Conservation (phyloP, 345 rosid genomes). For the Aquilaria sinensis region DNA sequence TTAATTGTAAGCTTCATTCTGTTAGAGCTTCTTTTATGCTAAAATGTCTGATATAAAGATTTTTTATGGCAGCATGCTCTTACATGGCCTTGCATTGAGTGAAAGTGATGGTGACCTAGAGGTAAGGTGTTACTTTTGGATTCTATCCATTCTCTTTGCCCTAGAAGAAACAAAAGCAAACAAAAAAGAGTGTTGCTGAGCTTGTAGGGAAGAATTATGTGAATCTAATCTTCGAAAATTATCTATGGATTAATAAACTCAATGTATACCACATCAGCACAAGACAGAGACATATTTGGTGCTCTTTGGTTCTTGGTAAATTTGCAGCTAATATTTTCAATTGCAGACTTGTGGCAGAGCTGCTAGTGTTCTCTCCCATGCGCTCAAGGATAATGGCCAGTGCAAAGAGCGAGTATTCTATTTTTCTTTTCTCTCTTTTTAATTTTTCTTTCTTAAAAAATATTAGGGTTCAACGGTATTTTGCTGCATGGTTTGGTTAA, state of each 20-base stretch:
- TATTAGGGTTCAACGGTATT: too few species aligned
- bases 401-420: conserved; percentile 76
- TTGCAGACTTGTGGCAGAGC: conserved; percentile 83
- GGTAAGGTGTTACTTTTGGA: conserved; percentile 33
- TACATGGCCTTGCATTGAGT: conserved; percentile 69
- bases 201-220: neutral
- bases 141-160: neutral
- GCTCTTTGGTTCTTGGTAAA: conserved; percentile 5
- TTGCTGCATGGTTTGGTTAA: too few species aligned
- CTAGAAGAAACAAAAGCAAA: too few species aligned
- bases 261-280: neutral
- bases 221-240: too few species aligned
- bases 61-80: conserved; percentile 60
- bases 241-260: neutral
- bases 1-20: too few species aligned
- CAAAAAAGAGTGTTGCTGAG: too few species aligned
- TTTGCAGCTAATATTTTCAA: conserved; percentile 18
- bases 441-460: neutral
- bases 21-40: too few species aligned
- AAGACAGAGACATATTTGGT: neutral
- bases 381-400: conserved; percentile 57
- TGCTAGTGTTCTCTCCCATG: conserved; percentile 83
- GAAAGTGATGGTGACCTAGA: conserved; percentile 86
- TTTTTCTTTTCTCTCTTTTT: neutral
- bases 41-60: neutral